phyloP scores from a whole-genome alignment of 345 rosid genomes.

The Eucalyptus rudis region DNA sequence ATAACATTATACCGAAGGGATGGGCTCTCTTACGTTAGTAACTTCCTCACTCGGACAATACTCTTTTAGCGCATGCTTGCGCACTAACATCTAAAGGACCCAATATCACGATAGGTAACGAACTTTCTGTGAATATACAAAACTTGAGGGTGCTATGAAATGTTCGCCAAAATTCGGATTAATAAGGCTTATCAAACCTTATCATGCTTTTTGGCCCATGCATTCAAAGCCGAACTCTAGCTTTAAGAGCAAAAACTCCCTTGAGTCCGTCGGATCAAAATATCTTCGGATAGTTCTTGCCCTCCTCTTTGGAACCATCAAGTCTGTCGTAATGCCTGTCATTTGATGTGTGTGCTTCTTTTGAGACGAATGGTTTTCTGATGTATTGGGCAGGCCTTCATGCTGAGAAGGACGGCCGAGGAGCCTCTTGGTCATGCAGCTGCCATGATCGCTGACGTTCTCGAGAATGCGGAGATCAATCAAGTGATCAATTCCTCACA shows the following conservation, averaged over 20 bases:
- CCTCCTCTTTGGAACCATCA: background rate
- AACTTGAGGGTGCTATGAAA: background rate
- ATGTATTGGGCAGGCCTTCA: constrained; percentile 53
- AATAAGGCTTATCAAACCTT: background rate
- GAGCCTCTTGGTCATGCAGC: constrained; percentile 96
- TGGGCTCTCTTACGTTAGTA: background rate
- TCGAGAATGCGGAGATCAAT: constrained; percentile 79
- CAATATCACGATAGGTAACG: background rate
- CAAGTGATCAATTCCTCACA: constrained; percentile 71
- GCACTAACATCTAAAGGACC: background rate
- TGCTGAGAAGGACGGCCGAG: constrained; percentile 72
- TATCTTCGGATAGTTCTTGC: background rate
- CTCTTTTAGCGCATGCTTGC: background rate
- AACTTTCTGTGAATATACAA: background rate
- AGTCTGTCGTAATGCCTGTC: background rate
- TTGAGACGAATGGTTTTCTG: background rate
- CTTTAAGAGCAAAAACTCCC: background rate
- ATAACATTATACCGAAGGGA: background rate
- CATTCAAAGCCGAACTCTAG: background rate
- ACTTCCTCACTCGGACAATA: background rate
- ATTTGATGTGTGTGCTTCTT: background rate
- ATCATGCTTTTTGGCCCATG: background rate
- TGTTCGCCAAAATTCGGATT: background rate
- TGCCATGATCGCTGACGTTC: constrained; percentile 68
- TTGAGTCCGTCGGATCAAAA: background rate